Conservation (phyloP, 2,329 filamentous ascomycete species). For the Pseudopyrenochaeta lycopersici region DNA sequence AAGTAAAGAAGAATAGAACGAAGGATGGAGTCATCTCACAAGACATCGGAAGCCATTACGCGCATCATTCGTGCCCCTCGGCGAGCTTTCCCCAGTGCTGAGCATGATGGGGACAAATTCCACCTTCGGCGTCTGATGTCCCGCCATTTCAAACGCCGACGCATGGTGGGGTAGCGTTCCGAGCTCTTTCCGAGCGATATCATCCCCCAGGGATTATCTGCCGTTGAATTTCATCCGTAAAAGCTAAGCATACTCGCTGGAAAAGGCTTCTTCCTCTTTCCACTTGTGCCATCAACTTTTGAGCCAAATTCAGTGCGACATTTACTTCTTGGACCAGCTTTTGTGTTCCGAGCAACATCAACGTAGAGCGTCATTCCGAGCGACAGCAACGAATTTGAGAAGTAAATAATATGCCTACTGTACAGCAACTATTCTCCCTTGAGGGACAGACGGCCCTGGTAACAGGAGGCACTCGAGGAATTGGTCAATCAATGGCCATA, state of each 20-base stretch:
- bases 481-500: slow-evolving; percentile 61
- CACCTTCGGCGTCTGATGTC: slow-evolving; percentile 42
- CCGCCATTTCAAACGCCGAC: slow-evolving; percentile 40
- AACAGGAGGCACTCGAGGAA: slow-evolving; percentile 61
- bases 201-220: not conserved
- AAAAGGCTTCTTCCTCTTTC: not conserved
- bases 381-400: not conserved
- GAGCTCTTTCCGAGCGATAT: slow-evolving; percentile 31
- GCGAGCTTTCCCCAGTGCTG: slow-evolving; percentile 30
- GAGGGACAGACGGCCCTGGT: slow-evolving; percentile 60
- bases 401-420: slow-evolving; percentile 35
- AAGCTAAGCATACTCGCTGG: no score
- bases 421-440: slow-evolving; percentile 58
- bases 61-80: slow-evolving; percentile 15
- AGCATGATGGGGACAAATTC: slow-evolving; percentile 34
- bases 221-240: not conserved
- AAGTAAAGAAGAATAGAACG: not conserved
- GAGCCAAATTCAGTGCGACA: no score
- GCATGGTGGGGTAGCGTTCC: slow-evolving; percentile 37
- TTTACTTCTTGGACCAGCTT: not conserved
- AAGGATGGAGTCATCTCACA: slow-evolving; percentile 3
- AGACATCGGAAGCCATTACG: slow-evolving; percentile 22
- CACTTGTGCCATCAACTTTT: not conserved
- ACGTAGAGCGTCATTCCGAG: slow-evolving; percentile 9
- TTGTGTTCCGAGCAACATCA: slow-evolving; percentile 10